These are phyloP conservation scores for Nemophila menziesii DNA, from an alignment of 257 asterid species.

Conservation along the genomic window DNA sequence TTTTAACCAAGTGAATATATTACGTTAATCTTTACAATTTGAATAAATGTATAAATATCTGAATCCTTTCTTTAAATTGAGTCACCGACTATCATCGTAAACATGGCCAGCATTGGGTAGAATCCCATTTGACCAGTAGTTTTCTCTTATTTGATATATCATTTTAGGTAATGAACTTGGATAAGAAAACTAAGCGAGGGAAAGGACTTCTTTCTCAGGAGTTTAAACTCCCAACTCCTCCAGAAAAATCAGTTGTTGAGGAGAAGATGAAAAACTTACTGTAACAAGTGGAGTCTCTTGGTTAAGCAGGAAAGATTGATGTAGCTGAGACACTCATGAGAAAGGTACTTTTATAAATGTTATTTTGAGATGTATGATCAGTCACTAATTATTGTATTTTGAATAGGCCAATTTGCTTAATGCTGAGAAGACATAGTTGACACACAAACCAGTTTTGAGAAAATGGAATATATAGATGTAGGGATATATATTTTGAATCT, in stretches of 20 bases:
- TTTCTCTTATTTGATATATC: background rate
- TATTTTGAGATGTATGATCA: background rate
- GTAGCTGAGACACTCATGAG: slow-evolving; percentile 99
- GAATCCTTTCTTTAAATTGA: no score
- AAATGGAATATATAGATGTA: no score
- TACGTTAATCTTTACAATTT: no score
- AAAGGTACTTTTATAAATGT: slow-evolving; percentile 39
- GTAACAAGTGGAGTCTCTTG: slow-evolving; percentile 98
- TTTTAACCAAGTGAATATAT: no score
- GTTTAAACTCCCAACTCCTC: slow-evolving; percentile 75
- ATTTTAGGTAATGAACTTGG: slow-evolving; percentile 75
- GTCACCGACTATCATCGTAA: no score
- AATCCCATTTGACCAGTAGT: no score
- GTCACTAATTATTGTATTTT: background rate
- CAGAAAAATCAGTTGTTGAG: slow-evolving; percentile 81
- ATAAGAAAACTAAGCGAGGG: slow-evolving; percentile 91
- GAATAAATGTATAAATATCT: no score
- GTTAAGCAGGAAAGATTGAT: slow-evolving; percentile 97
- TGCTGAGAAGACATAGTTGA: slow-evolving; percentile 71
- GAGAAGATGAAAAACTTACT: slow-evolving; percentile 90
- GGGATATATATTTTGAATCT: no score
- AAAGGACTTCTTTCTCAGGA: slow-evolving; percentile 94
- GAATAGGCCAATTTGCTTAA: slow-evolving; percentile 82
- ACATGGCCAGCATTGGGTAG: no score
- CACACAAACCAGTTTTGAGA: no score